Percentiles rank a stretch among this genome's conserved stretches.
Evolutionary conservation across 139 green algal species (phyloP).

Genomic region (Auxenochlorella protothecoides): DNA sequence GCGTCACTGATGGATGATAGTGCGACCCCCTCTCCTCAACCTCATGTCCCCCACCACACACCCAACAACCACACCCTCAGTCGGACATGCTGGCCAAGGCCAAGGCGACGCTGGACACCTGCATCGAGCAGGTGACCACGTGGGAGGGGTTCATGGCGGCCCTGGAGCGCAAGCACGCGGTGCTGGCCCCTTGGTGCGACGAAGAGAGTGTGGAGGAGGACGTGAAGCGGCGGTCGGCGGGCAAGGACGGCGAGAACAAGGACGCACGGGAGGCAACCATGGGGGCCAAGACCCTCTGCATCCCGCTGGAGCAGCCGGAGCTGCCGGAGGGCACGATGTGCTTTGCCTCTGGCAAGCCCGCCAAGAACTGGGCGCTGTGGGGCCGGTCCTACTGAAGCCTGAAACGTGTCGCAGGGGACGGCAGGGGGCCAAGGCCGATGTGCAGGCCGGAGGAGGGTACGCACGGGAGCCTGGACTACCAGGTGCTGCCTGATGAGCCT

Average conservation of each 20-base stretch:
- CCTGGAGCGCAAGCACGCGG: conserved; percentile 82
- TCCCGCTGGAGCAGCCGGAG: conserved; percentile 84
- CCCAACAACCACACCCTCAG: conserved; percentile 4
- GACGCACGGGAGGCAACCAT: conserved; percentile 13
- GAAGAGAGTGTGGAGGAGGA: conserved; percentile 79
- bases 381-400: conserved; percentile 78
- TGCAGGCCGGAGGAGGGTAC: no score
- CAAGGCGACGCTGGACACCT: conserved; percentile 38
- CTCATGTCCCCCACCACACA: background rate
- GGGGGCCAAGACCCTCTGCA: conserved; percentile 95
- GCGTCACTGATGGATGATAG: no score
- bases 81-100: conserved; percentile 65
- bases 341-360: conserved; percentile 86
- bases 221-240: conserved; percentile 75
- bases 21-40: background rate
- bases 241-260: conserved; percentile 34
- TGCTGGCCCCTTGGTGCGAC: conserved; percentile 86
- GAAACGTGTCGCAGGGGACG: no score
- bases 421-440: no score
- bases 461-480: no score
- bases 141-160: conserved; percentile 94
- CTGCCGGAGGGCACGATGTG: conserved; percentile 79
- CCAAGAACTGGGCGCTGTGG: conserved; percentile 93
- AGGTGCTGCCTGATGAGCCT: no score
- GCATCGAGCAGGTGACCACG: conserved; percentile 52